phyloP scores from a whole-genome alignment of 1,284 basidiomycete genomes.

The Baeospora myosura region DNA sequence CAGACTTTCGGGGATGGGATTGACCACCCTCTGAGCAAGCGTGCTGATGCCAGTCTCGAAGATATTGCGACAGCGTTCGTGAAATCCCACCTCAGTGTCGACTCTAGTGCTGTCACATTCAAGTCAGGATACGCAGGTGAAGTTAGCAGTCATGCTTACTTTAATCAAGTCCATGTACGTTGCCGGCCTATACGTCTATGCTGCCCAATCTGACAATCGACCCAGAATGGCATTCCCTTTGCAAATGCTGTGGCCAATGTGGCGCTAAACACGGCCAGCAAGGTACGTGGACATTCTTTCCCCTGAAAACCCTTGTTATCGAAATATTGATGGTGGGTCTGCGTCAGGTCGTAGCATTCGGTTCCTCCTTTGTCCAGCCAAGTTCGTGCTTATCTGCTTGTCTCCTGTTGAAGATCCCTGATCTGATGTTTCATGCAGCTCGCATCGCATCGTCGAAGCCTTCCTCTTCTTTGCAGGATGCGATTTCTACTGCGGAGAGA shows the following conservation, averaged over 20 bases:
- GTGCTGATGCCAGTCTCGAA: constrained; percentile 14
- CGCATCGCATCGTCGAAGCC: constrained; percentile 31
- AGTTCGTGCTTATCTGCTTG: constrained; percentile 13
- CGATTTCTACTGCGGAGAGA: constrained; percentile 33
- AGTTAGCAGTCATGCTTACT: constrained; percentile 20
- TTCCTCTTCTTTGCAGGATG: constrained; percentile 26
- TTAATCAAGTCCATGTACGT: constrained; percentile 24
- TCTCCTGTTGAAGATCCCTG: background rate
- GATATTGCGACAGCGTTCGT: constrained; percentile 19
- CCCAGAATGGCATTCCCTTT: constrained; percentile 28
- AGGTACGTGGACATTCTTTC: too few species aligned
- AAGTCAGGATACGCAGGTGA: constrained; percentile 20
- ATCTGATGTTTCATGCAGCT: constrained; percentile 15
- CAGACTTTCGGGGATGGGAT: constrained; percentile 27
- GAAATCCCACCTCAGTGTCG: constrained; percentile 16
- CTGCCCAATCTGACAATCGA: background rate
- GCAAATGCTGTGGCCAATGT: constrained; percentile 33
- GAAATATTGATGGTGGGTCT: too few species aligned
- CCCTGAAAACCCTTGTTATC: too few species aligned
- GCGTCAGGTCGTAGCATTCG: constrained; percentile 27
- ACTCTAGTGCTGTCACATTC: constrained; percentile 15
- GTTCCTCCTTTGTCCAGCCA: constrained; percentile 29
- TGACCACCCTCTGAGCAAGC: constrained; percentile 19
- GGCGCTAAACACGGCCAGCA: constrained; percentile 23
- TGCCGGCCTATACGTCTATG: background rate